Evolutionary conservation across 1,284 basidiomycete genomes (phyloP), one percentile per base, ranked within the genome.

Genomic region (Moesziomyces antarcticus): DNA sequence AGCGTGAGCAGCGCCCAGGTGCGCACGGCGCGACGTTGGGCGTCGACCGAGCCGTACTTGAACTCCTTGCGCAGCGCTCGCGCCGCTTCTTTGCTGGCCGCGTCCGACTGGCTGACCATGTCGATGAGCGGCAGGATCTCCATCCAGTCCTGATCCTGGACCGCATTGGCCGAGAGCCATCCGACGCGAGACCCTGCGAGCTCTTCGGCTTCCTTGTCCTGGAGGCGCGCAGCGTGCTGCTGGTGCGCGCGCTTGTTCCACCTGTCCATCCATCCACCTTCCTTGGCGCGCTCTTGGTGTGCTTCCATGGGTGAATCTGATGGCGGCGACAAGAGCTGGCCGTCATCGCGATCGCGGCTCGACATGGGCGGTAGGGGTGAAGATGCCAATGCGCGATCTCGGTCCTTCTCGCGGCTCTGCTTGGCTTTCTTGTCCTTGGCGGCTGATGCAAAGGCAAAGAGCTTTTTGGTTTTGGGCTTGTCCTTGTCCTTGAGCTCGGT

Each of bases 1-100:
- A 80, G 59, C 37, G 68, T 66, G 13, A 81, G 46, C 20, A 82
- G 59, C 18, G 72, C 80, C 80, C 76, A 75, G 9, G 80, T 46
- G 16, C 76, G 52, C 1, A 74, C 71, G 6, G 81, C 80, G 9
- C 80, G 63, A 21, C 67, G 56, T 21, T 74, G 73, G 6, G 75
- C 54, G 18, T 77, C 69, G 13, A 64, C 59, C 0, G 55, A 40
- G 20, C 66, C 76, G 30, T 72, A 62, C 47, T 80, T 77, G 72
- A 82, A 69, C 66, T 82, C 80, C 45, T 80, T 82, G 24, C 78
- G 55, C 13, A 82, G 53, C 1, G 78, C 61, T 5, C 70, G 59
- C 10, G 78, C 72, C n/a, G 79, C 80, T 47, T 82, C 80, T 43
- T 79, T 82, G 44, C 71, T 64, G 6, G 78, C 72, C 6, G 68